Evolutionary conservation across 2,329 filamentous ascomycete species (phyloP).

Genomic region (Aspergillus tanneri): DNA sequence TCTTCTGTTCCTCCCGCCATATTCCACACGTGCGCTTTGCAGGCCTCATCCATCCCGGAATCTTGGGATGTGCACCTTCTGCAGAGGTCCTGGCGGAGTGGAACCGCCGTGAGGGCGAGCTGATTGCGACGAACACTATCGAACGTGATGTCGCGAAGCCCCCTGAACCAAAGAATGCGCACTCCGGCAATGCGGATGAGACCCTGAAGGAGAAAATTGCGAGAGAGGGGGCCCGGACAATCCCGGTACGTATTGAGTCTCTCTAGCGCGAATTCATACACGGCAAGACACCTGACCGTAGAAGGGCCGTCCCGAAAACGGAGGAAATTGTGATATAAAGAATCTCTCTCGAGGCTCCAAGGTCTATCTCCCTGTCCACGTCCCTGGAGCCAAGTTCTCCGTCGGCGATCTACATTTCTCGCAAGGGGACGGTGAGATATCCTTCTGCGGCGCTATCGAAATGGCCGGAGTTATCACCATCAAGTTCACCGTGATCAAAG

Average conservation of each 20-base stretch:
- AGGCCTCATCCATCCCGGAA: conserved; percentile 87
- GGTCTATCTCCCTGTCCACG: conserved; percentile 84
- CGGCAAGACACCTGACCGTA: not conserved
- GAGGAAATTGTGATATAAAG: conserved; percentile 91
- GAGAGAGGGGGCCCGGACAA: conserved; percentile 76
- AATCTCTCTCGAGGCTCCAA: conserved; percentile 76
- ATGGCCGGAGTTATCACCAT: conserved; percentile 91
- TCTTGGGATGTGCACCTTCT: conserved; percentile 84
- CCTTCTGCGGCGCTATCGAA: conserved; percentile 85
- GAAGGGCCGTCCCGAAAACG: conserved; percentile 73
- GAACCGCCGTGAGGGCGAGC: conserved; percentile 78
- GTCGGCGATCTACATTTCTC: conserved; percentile 87
- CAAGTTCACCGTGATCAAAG: conserved; percentile 84
- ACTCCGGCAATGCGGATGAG: conserved; percentile 65
- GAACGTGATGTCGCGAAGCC: conserved; percentile 73
- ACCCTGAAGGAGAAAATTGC: conserved; percentile 66
- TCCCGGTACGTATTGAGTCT: conserved; percentile 56
- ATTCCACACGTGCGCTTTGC: conserved; percentile 85
- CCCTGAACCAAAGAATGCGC: conserved; percentile 68
- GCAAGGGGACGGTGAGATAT: conserved; percentile 88
- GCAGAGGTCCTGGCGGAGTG: conserved; percentile 73
- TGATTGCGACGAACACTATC: conserved; percentile 67
- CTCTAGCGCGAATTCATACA: not conserved
- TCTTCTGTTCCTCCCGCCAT: conserved; percentile 80
- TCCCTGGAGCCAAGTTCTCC: conserved; percentile 81